These are phyloP conservation scores for Boechera stricta DNA, from an alignment of 345 rosid species.

Conservation along the genomic window DNA sequence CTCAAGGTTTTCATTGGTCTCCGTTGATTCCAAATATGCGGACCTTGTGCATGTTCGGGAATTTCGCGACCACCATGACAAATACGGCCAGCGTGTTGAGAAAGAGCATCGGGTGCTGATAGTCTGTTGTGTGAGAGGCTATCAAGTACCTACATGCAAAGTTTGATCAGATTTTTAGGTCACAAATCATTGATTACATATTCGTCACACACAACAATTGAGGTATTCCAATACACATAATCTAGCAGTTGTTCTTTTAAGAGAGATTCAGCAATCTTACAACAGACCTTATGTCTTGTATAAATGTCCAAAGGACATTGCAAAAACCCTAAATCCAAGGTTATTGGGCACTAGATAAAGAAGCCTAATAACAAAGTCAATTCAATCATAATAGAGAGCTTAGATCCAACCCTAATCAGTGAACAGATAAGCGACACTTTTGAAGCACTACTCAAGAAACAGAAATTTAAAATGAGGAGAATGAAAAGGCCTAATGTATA, in stretches of 20 bases:
- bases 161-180: not conserved
- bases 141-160: constrained; percentile 64
- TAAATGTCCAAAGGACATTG: not conserved
- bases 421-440: not conserved
- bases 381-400: not conserved
- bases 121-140: constrained; percentile 84
- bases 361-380: not conserved
- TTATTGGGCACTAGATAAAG: not conserved
- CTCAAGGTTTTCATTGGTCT: constrained; percentile 55
- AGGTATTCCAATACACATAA: not conserved
- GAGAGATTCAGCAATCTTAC: not conserved
- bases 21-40: constrained; percentile 87
- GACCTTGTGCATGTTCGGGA: constrained; percentile 90
- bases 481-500: not conserved
- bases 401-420: not conserved
- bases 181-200: not conserved
- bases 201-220: not conserved
- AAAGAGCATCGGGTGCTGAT: constrained; percentile 78
- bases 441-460: not conserved
- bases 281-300: not conserved
- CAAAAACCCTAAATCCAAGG: not conserved
- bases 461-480: not conserved
- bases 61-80: constrained; percentile 78
- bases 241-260: not conserved
- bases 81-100: constrained; percentile 71